Evolutionary conservation across 768 basidiomycete genomes (phyloP), one percentile per base, ranked within the genome.

Genomic region (Scleroderma citrinum): DNA sequence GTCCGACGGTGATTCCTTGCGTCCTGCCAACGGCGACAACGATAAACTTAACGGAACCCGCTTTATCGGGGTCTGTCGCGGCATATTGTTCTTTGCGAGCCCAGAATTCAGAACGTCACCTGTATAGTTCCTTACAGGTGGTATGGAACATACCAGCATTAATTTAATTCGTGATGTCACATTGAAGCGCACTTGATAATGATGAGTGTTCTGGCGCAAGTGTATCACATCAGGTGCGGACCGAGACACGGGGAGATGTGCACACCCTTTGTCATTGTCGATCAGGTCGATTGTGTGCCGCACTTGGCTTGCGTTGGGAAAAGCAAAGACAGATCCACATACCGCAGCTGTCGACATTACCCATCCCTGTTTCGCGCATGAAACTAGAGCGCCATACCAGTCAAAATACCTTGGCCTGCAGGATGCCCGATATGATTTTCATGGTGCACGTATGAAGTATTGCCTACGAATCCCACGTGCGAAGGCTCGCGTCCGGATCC

Each of bases 71-170:
- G 48, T 85, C 76, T 42, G 73, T 65, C 6, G 88, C 82, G 3
- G 87, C 82, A 52, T 85, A 84, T 56, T 88, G 85, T 59, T 95
- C 91, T 82, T 85, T 3, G 92, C 92, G 10, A 95, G 77, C 20
- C 92, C 92, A 58, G 94, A 95, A 60, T 93, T 91, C 41, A 95
- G 80, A 31, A 92, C 77, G 57, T 95, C 92, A 14, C 92, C 92
- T 0, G 90, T 92, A 61, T 92, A 92, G 58, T 92, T 92, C 64
- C 86, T 90, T 40, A 41, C 3, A 3, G 7, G 21, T 23, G n/a
- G n/a, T n/a, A n/a, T n/a, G n/a, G n/a, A n/a, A n/a, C n/a, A n/a
- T n/a, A n/a, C n/a, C n/a, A n/a, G 26, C 7, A 10, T 66, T 49
- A 61, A 41, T 30, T 1, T 16, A 29, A 47, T 10, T 7, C 17